Base-by-base conservation (phyloP, 2,329 filamentous ascomycete genomes). In the Nemania diffusa region DNA sequence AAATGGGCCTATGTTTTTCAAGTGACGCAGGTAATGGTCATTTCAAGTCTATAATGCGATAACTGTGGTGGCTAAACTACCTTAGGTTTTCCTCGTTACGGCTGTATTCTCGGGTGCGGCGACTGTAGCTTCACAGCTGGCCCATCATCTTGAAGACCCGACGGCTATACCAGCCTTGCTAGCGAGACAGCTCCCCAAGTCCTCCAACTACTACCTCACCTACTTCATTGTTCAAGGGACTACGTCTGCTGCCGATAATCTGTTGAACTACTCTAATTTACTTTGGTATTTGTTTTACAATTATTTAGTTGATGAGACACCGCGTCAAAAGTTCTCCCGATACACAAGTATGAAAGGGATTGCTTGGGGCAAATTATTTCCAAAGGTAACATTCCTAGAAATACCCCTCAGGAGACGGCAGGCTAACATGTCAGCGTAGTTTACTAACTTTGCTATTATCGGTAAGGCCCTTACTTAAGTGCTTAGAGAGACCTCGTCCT, bases 11-110 rank as follows among this genome's bases (percentile, higher is more conserved):
- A 94, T 74, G 85, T 87, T 52, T 93, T 93, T 78, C 91, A 93
- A 77, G 87, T 97, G 26, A 84, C 95, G n/a, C 69, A 71, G 69
- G 69, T 67, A 57, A 52, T 24, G 27, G 34, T 8, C 3, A 56
- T 46, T 5, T 11, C 11, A 8, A 9, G 1, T 2, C 0, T n/a
- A 15, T 42, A 37, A 13, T 13, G 17, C 3, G 15, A 55, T 29
- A 29, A 44, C 22, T 42, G 20, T 13, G 17, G 5, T 50, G 20
- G 34, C 63, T 69, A 48, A 70, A 9, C 3, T 22, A 17, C n/a
- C n/a, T 9, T 92, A 97, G 77, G 92, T 96, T 46, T 97, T 97
- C 81, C 82, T 97, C 26, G 88, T 97, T 57, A 91, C 92, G 0
- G 95, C 93, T 0, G 76, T 97, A 24, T 88, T 91, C 8, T 93